Percentiles rank a stretch among this genome's conserved stretches.
Conservation (phyloP, 805 yeast species). For the Nakazawaea pomicola region DNA sequence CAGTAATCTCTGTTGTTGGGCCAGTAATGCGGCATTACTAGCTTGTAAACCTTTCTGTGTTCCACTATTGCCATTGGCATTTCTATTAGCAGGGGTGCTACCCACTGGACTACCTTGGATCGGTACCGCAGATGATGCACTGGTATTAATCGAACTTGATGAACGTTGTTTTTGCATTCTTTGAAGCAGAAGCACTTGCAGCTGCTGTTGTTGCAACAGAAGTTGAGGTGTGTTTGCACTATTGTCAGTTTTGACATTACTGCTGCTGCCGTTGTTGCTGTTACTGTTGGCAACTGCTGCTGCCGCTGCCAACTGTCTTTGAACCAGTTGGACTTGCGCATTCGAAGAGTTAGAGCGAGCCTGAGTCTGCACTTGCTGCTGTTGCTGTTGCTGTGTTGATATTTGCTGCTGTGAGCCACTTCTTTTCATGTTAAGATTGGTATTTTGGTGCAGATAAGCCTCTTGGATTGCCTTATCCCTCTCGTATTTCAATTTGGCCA, state of each 20-base stretch:
- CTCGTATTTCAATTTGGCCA: conserved; percentile 77
- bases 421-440: neutral
- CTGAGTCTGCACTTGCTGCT: neutral
- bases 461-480: conserved; percentile 83
- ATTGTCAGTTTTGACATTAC: conserved; percentile 7
- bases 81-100: neutral
- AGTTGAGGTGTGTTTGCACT: conserved; percentile 3
- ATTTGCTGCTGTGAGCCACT: conserved; percentile 4
- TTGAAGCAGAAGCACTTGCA: conserved; percentile 14
- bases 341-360: conserved; percentile 3
- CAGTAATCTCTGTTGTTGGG: conserved; percentile 13
- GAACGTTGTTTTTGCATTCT: conserved; percentile 5
- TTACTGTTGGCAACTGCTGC: conserved; percentile 7
- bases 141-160: neutral
- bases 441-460: conserved; percentile 39
- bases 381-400: neutral
- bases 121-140: conserved; percentile 2
- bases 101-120: conserved; percentile 3
- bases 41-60: neutral
- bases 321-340: conserved; percentile 11
- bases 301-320: conserved; percentile 13
- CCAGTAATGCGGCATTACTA: conserved; percentile 9
- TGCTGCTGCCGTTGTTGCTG: conserved; percentile 8
- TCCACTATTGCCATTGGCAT: neutral
- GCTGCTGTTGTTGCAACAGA: conserved; percentile 15